Base-by-base conservation (phyloP, 108 stramenopile species). In the Skeletonema menzelii region DNA sequence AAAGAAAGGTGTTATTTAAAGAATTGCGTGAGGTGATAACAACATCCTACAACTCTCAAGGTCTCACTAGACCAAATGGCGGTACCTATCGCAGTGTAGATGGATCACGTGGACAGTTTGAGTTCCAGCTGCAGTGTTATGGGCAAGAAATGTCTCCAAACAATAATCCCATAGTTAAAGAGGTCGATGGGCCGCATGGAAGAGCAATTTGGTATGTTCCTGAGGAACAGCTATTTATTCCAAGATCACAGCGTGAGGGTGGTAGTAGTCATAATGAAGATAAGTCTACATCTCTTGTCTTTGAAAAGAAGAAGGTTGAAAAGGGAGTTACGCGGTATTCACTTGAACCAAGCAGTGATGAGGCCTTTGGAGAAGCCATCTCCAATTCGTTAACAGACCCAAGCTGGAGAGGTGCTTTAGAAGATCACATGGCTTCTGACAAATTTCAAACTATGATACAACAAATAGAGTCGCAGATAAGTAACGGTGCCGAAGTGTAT, bases 181-280 rank as follows among this genome's bases (percentile, higher is more conserved):
- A 91, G 40, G 72, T 80, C 5, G 72, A 89, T 28, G 94, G 94
- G 3, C 94, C 94, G 27, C 94, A 95, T 72, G 82, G 83, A 0
- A 63, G 91, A 56, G 85, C 94, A 5, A 89, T 95, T 53, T 91
- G 91, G 91, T 95, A 85, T 67, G 83, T 84, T 15, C 80, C 82
- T 30, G 79, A 91, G 60, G 75, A 86, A 10, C 92, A 94, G 65
- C 53, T 94, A 26, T 91, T 89, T 56, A 86, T 85, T 79, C 74
- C 87, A 11, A 42, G 68, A 34, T 78, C 76, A 31, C 62, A 56
- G 37, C 68, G 79, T 37, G 31, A 24, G 34, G 40, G 38, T 15
- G 57, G 59, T 19, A 44, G 57, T 22, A 59, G 27, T 63, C 14
- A 38, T 17, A 19, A 30, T 31, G 63, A 14, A n/a, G 60, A 79